Evolutionary conservation across 352 stramenopile species (phyloP).

Genomic region (Phytophthora multivora): DNA sequence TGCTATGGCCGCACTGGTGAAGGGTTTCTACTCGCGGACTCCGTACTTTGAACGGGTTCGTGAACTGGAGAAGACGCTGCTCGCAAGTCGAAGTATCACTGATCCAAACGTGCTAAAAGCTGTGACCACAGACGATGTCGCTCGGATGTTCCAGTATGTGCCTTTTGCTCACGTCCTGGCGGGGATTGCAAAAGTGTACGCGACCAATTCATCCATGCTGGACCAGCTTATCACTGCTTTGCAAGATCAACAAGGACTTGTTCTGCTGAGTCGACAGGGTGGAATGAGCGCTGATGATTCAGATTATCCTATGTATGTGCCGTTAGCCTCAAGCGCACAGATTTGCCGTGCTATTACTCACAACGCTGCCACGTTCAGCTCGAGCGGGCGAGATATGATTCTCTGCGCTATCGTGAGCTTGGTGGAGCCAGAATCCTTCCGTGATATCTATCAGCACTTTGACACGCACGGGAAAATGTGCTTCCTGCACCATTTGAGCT

Average conservation of each 20-base stretch:
- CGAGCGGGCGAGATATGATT: conserved; percentile 79
- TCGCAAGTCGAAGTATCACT: conserved; percentile 45
- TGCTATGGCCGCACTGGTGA: conserved; percentile 62
- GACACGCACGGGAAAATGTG: conserved; percentile 58
- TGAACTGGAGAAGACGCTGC: conserved; percentile 56
- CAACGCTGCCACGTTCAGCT: conserved; percentile 55
- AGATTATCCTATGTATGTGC: conserved; percentile 58
- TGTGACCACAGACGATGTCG: conserved; percentile 51
- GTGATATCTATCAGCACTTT: conserved; percentile 70
- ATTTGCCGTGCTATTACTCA: conserved; percentile 74
- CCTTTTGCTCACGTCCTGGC: conserved; percentile 41
- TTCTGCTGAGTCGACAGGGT: conserved; percentile 7
- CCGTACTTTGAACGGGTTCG: conserved; percentile 73
- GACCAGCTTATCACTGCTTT: conserved; percentile 26
- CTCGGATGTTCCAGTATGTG: conserved; percentile 47
- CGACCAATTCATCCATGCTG: conserved; percentile 22
- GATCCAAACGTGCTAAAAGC: conserved; percentile 45
- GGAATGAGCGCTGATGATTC: conserved; percentile 24
- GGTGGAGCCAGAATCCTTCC: conserved; percentile 70
- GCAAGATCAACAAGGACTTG: conserved; percentile 30
- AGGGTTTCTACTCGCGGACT: conserved; percentile 55
- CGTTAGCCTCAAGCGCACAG: conserved; percentile 67
- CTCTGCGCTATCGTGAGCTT: conserved; percentile 68
- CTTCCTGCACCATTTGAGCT: conserved; percentile 66
- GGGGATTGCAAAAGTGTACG: conserved; percentile 30